A percentile compares a stretch with the other conserved stretches of the same genome.
Conservation (phyloP, 2,329 filamentous ascomycete genomes). For the Pyrenochaeta sp. region DNA sequence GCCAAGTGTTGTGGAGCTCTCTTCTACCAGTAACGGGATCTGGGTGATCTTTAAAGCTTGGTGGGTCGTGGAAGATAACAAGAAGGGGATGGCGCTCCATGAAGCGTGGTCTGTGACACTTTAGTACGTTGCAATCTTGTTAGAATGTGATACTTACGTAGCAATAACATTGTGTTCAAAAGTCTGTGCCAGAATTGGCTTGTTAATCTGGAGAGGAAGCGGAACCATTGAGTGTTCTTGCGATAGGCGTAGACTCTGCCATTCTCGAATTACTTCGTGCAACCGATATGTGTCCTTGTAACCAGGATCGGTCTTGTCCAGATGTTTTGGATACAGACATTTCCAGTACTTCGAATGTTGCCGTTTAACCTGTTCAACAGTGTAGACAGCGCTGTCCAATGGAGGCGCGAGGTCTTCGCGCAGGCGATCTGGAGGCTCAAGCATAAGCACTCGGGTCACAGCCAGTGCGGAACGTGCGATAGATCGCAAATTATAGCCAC, state of each 20-base stretch:
- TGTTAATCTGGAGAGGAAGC: constrained; percentile 80
- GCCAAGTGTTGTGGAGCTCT: constrained; percentile 85
- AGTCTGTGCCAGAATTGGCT: constrained; percentile 74
- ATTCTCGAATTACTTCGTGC: constrained; percentile 80
- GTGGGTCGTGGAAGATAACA: constrained; percentile 89
- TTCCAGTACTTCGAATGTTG: constrained; percentile 80
- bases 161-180: constrained; percentile 89
- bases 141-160: constrained; percentile 59
- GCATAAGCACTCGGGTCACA: constrained; percentile 92
- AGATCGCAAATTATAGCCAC: constrained; percentile 91
- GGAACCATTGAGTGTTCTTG: constrained; percentile 80
- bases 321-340: constrained; percentile 77
- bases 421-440: constrained; percentile 79
- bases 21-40: constrained; percentile 70
- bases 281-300: constrained; percentile 62
- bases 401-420: constrained; percentile 57
- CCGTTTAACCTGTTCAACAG: constrained; percentile 65
- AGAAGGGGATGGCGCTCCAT: constrained; percentile 73
- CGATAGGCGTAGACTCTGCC: constrained; percentile 76
- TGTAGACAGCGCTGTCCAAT: constrained; percentile 59
- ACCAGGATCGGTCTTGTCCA: constrained; percentile 39
- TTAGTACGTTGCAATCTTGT: background rate
- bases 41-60: constrained; percentile 52
- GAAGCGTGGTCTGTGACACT: constrained; percentile 65
- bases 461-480: constrained; percentile 93